phyloP scores from a whole-genome alignment of 73 alveolate species.

The Symbiodinium natans region DNA sequence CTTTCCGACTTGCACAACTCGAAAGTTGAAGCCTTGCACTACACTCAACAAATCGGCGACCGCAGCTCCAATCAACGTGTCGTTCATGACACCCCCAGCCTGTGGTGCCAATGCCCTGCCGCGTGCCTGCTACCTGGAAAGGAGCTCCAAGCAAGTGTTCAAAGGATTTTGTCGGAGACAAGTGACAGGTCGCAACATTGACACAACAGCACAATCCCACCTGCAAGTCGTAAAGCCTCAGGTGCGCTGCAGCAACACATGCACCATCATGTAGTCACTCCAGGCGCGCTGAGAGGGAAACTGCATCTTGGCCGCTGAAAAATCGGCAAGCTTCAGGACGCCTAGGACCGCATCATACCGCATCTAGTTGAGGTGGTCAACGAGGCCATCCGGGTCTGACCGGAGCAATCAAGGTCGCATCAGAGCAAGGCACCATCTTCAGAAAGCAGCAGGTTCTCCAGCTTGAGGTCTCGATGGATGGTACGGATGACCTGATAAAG shows the following conservation, averaged over 20 bases:
- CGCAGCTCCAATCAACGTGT: too few relatives aligned
- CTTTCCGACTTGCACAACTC: too few relatives aligned
- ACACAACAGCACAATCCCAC: neutral
- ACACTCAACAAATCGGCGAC: neutral
- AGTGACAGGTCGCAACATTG: neutral
- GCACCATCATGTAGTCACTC: too few relatives aligned
- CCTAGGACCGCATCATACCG: neutral
- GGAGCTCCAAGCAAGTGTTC: too few relatives aligned
- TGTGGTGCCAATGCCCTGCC: conserved; percentile 12
- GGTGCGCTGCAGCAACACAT: too few relatives aligned
- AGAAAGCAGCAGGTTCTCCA: conserved; percentile 35
- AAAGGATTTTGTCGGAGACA: too few relatives aligned
- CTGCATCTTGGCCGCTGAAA: conserved; percentile 10
- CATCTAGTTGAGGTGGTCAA: too few relatives aligned
- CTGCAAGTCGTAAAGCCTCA: neutral
- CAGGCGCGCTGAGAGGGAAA: neutral
- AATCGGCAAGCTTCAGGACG: neutral
- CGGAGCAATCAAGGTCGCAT: too few relatives aligned
- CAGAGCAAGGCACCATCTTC: conserved; percentile 15
- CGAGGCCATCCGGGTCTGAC: too few relatives aligned
- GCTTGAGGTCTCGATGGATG: conserved; percentile 34
- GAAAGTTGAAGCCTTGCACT: too few relatives aligned
- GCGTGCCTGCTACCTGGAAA: conserved; percentile 5
- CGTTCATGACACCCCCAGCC: neutral
- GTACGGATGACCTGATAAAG: neutral